These are phyloP conservation scores for Sinapis alba DNA, from an alignment of 441 rosid species.

Conservation along the genomic window DNA sequence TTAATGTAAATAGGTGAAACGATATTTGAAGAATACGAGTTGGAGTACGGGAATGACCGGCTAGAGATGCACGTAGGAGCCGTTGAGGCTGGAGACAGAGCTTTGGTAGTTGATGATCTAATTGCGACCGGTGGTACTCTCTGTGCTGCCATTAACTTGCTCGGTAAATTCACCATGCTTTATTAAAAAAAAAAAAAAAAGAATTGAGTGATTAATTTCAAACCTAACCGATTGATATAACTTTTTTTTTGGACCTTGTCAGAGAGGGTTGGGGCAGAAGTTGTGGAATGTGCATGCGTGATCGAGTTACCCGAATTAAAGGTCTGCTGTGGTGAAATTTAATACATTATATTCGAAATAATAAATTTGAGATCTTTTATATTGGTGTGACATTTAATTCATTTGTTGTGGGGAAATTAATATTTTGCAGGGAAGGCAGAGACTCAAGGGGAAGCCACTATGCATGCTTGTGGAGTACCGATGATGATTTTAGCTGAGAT, in stretches of 20 bases:
- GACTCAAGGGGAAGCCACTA: constrained; percentile 85
- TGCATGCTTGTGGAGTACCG: constrained; percentile 94
- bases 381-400: constrained; percentile 32
- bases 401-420: constrained; percentile 14
- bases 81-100: constrained; percentile 70
- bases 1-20: constrained; percentile 63
- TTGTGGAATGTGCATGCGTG: constrained; percentile 93
- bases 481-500: constrained; percentile 21
- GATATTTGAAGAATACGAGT: constrained; percentile 75
- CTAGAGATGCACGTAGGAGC: constrained; percentile 98
- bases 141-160: constrained; percentile 87
- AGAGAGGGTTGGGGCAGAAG: constrained; percentile 91
- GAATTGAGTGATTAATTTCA: not conserved
- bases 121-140: constrained; percentile 98
- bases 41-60: constrained; percentile 92
- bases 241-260: constrained; percentile 13
- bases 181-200: not conserved
- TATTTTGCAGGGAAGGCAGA: constrained; percentile 66
- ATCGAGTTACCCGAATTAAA: constrained; percentile 85
- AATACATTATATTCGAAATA: constrained; percentile 11
- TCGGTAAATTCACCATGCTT: constrained; percentile 53
- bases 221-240: constrained; percentile 9
- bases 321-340: constrained; percentile 45
- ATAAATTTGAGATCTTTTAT: constrained; percentile 28
- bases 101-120: constrained; percentile 87